Evolutionary conservation across 2,329 filamentous ascomycete genomes (phyloP).

Genomic region (Calonectria ilicicola): DNA sequence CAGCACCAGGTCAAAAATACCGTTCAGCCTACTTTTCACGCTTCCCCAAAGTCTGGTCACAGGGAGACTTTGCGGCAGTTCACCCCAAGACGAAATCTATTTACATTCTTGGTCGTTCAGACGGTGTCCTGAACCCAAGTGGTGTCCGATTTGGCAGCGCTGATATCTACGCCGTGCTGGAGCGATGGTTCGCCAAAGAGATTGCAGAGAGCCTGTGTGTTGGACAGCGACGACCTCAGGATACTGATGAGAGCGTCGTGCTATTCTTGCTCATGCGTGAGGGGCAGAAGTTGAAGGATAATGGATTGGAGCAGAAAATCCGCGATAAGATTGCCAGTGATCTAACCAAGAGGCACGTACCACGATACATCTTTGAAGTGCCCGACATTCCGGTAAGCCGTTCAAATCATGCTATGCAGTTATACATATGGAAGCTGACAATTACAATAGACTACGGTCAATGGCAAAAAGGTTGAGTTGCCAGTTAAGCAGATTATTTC

Average conservation of each 20-base stretch:
- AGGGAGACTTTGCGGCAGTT: slow-evolving; percentile 82
- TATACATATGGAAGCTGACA: not conserved
- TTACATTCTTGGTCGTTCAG: slow-evolving; percentile 76
- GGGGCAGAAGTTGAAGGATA: slow-evolving; percentile 64
- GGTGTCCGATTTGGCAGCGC: slow-evolving; percentile 84
- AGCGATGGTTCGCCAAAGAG: slow-evolving; percentile 71
- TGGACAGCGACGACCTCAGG: slow-evolving; percentile 75
- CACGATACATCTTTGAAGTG: slow-evolving; percentile 82
- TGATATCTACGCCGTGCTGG: slow-evolving; percentile 83
- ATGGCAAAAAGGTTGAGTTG: slow-evolving; percentile 87
- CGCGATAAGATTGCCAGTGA: slow-evolving; percentile 75
- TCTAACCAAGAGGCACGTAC: slow-evolving; percentile 80
- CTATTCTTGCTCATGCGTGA: slow-evolving; percentile 68
- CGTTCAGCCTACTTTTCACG: slow-evolving; percentile 71
- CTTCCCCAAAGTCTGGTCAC: slow-evolving; percentile 80
- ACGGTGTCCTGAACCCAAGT: slow-evolving; percentile 84
- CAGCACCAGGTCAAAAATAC: slow-evolving; percentile 67
- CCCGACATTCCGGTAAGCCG: slow-evolving; percentile 80
- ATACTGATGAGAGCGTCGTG: slow-evolving; percentile 66
- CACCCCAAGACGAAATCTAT: slow-evolving; percentile 76
- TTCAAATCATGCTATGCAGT: too few relatives aligned
- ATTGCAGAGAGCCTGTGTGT: slow-evolving; percentile 83
- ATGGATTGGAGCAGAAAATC: slow-evolving; percentile 66
- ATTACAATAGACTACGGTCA: slow-evolving; percentile 75
- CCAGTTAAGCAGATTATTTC: slow-evolving; percentile 88